Conservation (phyloP, 2,329 filamentous ascomycete species). For the Ophiostoma quercus region DNA sequence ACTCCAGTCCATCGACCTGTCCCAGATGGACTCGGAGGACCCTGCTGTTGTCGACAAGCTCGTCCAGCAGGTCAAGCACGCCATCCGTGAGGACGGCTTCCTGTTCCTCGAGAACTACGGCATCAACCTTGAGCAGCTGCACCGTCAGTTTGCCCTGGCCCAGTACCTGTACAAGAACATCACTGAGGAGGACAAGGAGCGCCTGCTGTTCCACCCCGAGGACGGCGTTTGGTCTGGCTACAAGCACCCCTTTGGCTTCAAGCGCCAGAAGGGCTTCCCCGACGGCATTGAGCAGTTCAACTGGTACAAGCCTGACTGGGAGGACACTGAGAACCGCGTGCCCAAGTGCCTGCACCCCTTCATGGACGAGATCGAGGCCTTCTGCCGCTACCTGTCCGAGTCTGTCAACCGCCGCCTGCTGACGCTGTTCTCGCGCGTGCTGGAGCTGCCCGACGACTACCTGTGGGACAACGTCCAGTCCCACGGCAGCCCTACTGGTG, state of each 20-base stretch:
- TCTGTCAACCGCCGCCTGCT: constrained; percentile 43
- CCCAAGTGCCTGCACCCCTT: constrained; percentile 45
- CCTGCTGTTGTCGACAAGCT: constrained; percentile 40
- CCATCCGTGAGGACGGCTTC: constrained; percentile 43
- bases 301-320: constrained; percentile 46
- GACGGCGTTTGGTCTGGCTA: constrained; percentile 47
- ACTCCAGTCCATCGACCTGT: constrained; percentile 41
- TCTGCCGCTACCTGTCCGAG: constrained; percentile 44
- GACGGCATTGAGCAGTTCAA: constrained; percentile 53
- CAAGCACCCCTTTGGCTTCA: constrained; percentile 45
- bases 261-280: constrained; percentile 39
- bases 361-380: constrained; percentile 45
- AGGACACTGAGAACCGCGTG: constrained; percentile 37
- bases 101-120: constrained; percentile 48
- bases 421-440: constrained; percentile 40
- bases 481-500: constrained; percentile 39
- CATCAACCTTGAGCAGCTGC: constrained; percentile 43
- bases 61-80: constrained; percentile 40
- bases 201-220: constrained; percentile 44
- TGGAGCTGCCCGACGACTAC: constrained; percentile 42
- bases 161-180: constrained; percentile 49
- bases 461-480: constrained; percentile 43
- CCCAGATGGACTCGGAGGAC: constrained; percentile 41
- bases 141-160: constrained; percentile 47
- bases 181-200: constrained; percentile 45